Evolutionary conservation across 441 rosid genomes (phyloP).

Genomic region (Corymbia citriodora): DNA sequence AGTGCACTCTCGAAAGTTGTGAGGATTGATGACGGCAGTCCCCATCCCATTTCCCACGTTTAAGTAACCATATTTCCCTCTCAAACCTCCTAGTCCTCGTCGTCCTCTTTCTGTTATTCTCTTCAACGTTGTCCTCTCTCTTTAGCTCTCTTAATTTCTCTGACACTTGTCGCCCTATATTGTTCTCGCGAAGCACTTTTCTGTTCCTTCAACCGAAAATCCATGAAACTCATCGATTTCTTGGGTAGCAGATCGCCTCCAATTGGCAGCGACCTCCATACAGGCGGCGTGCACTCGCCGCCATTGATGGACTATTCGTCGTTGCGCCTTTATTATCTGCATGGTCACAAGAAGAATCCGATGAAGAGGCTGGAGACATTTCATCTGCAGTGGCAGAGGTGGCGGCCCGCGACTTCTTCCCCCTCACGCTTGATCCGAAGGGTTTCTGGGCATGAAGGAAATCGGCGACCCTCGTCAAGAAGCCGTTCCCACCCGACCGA

Average conservation of each 20-base stretch:
- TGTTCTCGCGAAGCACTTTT: not conserved
- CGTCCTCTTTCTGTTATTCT: not conserved
- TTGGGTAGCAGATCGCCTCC: not conserved
- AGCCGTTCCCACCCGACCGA: not conserved
- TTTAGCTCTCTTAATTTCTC: not conserved
- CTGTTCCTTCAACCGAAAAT: not conserved
- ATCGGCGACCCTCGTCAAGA: too few species aligned
- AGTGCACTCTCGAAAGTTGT: too few species aligned
- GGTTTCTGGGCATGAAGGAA: not conserved
- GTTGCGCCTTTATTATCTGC: not conserved
- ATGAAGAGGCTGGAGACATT: accelerated
- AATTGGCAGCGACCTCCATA: not conserved
- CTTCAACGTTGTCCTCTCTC: not conserved
- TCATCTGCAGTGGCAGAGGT: not conserved
- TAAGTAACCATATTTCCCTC: not conserved
- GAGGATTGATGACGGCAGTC: too few species aligned
- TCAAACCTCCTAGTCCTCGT: not conserved
- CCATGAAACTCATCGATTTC: not conserved
- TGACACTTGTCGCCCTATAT: not conserved
- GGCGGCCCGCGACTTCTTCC: not conserved
- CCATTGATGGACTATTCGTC: not conserved
- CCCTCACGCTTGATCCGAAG: not conserved
- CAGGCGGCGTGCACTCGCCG: not conserved
- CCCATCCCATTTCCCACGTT: not conserved
- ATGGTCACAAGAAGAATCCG: not conserved